A percentile compares a stretch with the other conserved stretches of the same genome.
These are phyloP conservation scores for Monosporozyma solicola DNA, from an alignment of 805 yeast species.

Conservation along the genomic window DNA sequence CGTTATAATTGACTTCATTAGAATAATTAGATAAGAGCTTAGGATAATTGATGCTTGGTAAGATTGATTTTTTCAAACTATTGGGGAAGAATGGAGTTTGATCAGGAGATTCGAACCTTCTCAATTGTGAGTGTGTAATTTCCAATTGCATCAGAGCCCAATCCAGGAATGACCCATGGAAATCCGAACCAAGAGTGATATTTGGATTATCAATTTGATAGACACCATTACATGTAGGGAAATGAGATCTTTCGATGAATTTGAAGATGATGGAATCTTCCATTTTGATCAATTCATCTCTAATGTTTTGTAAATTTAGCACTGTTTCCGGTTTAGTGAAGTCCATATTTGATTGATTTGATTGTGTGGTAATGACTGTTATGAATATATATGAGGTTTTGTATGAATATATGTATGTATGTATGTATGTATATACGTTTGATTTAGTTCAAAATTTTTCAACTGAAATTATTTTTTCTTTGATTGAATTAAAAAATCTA, in stretches of 20 bases:
- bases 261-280: conserved; percentile 93
- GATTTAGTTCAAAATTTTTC: too few species aligned
- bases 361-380: too few species aligned
- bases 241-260: conserved; percentile 88
- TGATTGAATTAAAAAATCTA: background rate
- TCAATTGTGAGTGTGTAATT: conserved; percentile 62
- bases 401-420: background rate
- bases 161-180: conserved; percentile 76
- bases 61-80: conserved; percentile 50
- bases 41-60: conserved; percentile 78
- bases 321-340: conserved; percentile 77
- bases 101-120: conserved; percentile 92
- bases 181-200: conserved; percentile 48
- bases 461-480: background rate
- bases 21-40: conserved; percentile 65
- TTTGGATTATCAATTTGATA: conserved; percentile 40
- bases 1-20: conserved; percentile 67
- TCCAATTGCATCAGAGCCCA: conserved; percentile 78
- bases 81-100: conserved; percentile 84
- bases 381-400: background rate
- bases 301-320: conserved; percentile 68
- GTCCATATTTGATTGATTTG: conserved; percentile 45
- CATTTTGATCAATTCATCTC: conserved; percentile 81
- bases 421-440: too few species aligned
- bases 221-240: conserved; percentile 63